Evolutionary conservation across 345 rosid species (phyloP).

Genomic region (Bruguiera gymnorhiza): DNA sequence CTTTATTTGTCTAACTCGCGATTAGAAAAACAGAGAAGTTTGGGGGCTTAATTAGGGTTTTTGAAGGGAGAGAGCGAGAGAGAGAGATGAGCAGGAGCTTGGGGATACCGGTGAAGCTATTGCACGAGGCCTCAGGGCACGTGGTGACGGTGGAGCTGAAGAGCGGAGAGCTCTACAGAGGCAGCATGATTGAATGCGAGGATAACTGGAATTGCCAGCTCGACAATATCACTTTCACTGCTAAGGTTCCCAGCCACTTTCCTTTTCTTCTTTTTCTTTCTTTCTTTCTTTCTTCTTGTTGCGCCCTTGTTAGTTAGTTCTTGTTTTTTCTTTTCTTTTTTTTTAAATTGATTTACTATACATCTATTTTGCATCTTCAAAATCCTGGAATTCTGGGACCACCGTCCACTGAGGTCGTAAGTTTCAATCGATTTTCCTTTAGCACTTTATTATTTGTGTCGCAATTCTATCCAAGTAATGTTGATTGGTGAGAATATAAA

Average conservation of each 20-base stretch:
- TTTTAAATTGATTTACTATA: too few relatives aligned
- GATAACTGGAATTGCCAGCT: conserved; percentile 96
- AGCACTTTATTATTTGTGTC: too few relatives aligned
- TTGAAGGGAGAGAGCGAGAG: conserved; percentile 9
- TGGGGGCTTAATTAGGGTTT: conserved; percentile 45
- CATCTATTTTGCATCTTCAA: too few relatives aligned
- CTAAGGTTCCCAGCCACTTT: conserved; percentile 39
- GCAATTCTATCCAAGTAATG: too few relatives aligned
- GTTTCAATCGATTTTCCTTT: too few relatives aligned
- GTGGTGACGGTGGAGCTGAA: conserved; percentile 82
- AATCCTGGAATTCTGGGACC: too few relatives aligned
- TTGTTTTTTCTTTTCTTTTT: background rate
- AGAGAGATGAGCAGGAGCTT: conserved; percentile 71
- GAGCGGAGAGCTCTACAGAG: conserved; percentile 87
- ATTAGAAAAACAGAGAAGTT: background rate
- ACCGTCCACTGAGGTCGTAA: too few relatives aligned
- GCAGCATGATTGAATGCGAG: conserved; percentile 87
- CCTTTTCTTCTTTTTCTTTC: background rate
- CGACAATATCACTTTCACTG: conserved; percentile 74
- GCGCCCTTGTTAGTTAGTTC: conserved; percentile 14
- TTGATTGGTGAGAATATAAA: too few relatives aligned
- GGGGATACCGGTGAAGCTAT: conserved; percentile 85
- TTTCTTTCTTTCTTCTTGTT: background rate
- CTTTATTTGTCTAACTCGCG: too few relatives aligned
- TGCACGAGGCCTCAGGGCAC: conserved; percentile 83